phyloP scores from a whole-genome alignment of 129 eudicot genomes.

The Flaveria bidentis region DNA sequence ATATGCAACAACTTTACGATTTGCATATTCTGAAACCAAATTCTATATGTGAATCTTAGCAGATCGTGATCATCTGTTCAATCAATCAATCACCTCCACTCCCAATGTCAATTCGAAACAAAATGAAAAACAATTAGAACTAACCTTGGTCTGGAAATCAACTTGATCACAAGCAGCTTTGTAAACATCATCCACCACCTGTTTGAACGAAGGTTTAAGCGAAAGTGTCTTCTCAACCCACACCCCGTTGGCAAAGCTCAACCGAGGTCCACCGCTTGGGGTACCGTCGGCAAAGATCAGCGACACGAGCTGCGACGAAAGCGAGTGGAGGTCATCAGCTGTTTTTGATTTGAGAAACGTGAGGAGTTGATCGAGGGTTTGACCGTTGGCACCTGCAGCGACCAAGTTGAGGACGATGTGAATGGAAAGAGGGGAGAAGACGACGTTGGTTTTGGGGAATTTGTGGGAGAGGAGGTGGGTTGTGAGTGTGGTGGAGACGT shows the following conservation, averaged over 20 bases:
- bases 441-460: conserved; percentile 45
- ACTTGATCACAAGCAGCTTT: conserved; percentile 59
- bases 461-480: conserved; percentile 46
- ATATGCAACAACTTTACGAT: not conserved
- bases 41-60: too few relatives aligned
- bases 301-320: conserved; percentile 54
- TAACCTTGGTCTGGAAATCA: conserved; percentile 70
- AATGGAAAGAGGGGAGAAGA: conserved; percentile 76
- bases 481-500: conserved; percentile 50
- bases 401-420: conserved; percentile 56
- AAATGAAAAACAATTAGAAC: not conserved
- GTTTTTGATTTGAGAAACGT: conserved; percentile 54
- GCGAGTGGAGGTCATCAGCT: conserved; percentile 46
- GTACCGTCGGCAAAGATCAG: conserved; percentile 59
- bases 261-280: conserved; percentile 58
- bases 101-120: not conserved
- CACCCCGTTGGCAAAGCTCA: conserved; percentile 62
- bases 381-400: conserved; percentile 64
- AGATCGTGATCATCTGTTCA: too few relatives aligned
- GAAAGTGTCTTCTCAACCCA: conserved; percentile 64
- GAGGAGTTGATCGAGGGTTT: conserved; percentile 57
- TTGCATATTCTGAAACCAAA: not conserved
- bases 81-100: too few relatives aligned
- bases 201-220: conserved; percentile 54
- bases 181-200: conserved; percentile 51